Percentiles rank a stretch among this genome's conserved stretches.
phyloP scores from a whole-genome alignment of 2,329 filamentous ascomycete genomes.

The Paraconiothyrium sp. region DNA sequence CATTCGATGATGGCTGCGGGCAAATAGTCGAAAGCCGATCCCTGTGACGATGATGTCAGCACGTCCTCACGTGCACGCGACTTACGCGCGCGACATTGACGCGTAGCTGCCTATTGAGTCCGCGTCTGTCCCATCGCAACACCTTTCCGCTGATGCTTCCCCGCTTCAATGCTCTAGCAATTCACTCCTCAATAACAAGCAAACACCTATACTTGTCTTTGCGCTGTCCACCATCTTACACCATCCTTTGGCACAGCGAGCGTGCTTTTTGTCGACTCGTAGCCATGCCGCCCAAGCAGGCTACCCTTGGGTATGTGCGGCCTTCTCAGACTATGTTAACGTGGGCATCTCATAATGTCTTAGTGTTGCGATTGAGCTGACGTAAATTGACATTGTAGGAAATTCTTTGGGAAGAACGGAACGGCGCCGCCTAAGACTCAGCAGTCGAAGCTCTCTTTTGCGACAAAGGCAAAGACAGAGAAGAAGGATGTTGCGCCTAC shows the following conservation, averaged over 20 bases:
- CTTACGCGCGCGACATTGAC: slow-evolving; percentile 40
- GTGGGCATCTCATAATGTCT: slow-evolving; percentile 57
- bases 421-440: slow-evolving; percentile 68
- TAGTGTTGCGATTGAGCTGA: slow-evolving; percentile 22
- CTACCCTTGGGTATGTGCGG: slow-evolving; percentile 88
- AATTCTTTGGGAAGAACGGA: slow-evolving; percentile 81
- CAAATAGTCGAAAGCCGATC: slow-evolving; percentile 19
- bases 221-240: slow-evolving; percentile 6
- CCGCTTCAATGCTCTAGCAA: slow-evolving; percentile 40
- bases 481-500: slow-evolving; percentile 37
- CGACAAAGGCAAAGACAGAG: slow-evolving; percentile 60
- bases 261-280: slow-evolving; percentile 21
- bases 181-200: slow-evolving; percentile 18
- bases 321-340: slow-evolving; percentile 76
- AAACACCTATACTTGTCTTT: background rate
- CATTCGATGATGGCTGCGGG: slow-evolving; percentile 4
- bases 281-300: slow-evolving; percentile 71
- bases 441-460: slow-evolving; percentile 83
- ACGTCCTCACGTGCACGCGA: slow-evolving; percentile 25
- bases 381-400: slow-evolving; percentile 62
- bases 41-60: slow-evolving; percentile 45
- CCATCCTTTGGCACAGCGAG: slow-evolving; percentile 19
- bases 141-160: slow-evolving; percentile 38
- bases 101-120: slow-evolving; percentile 31
- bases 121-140: slow-evolving; percentile 20